phyloP scores from a whole-genome alignment of 768 basidiomycete genomes.

The Leccinum longicurvipes region DNA sequence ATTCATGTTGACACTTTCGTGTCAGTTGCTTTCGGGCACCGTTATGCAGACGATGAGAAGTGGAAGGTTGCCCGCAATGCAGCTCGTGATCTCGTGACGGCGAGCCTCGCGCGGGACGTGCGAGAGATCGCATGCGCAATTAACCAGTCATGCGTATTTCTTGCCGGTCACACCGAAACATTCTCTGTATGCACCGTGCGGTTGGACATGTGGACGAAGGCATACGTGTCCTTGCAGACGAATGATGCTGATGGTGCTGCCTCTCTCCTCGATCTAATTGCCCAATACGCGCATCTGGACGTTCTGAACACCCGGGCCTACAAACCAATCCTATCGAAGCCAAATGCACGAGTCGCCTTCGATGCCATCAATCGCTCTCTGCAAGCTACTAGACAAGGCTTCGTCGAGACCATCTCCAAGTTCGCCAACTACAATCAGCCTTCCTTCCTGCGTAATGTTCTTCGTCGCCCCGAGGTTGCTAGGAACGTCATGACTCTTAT shows the following conservation, averaged over 20 bases:
- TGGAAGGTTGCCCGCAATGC: conserved; percentile 43
- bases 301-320: conserved; percentile 53
- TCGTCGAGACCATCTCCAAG: conserved; percentile 57
- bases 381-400: conserved; percentile 53
- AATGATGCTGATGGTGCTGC: conserved; percentile 58
- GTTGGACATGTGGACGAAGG: conserved; percentile 63
- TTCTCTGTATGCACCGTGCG: conserved; percentile 43
- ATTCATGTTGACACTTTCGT: conserved; percentile 50
- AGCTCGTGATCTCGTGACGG: conserved; percentile 40
- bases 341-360: conserved; percentile 36
- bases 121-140: conserved; percentile 32
- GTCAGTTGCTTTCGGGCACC: conserved; percentile 42
- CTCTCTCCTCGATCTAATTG: conserved; percentile 54
- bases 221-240: conserved; percentile 57
- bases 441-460: conserved; percentile 48
- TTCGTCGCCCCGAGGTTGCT: conserved; percentile 54
- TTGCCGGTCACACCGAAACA: conserved; percentile 26
- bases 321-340: conserved; percentile 33
- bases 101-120: conserved; percentile 33
- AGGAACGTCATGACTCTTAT: conserved; percentile 63
- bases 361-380: conserved; percentile 63
- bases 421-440: conserved; percentile 63
- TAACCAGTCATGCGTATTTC: conserved; percentile 31
- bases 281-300: conserved; percentile 67
- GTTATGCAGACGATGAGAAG: conserved; percentile 33